These are phyloP conservation scores for Tephrocybe sp. DNA, from an alignment of 768 basidiomycete genomes.

Conservation along the genomic window DNA sequence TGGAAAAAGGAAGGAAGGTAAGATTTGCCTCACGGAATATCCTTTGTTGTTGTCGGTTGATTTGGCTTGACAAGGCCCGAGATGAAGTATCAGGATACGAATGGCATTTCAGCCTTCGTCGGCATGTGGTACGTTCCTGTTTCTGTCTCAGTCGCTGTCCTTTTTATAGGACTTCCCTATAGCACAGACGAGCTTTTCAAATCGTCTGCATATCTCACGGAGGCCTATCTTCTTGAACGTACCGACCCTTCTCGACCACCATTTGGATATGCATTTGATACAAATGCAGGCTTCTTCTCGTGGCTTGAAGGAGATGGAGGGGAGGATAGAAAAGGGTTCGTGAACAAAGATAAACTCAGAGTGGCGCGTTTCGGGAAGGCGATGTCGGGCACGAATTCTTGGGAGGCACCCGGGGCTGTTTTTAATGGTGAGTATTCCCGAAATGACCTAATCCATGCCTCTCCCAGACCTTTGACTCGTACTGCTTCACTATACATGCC, in stretches of 20 bases:
- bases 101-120: constrained; percentile 70
- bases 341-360: constrained; percentile 49
- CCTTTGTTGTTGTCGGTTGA: not conserved
- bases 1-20: constrained; percentile 42
- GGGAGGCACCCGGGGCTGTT: constrained; percentile 67
- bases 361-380: constrained; percentile 73
- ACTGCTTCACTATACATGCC: not conserved
- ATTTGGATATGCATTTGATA: constrained; percentile 69
- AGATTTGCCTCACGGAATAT: not conserved
- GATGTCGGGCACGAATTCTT: constrained; percentile 71
- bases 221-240: constrained; percentile 50
- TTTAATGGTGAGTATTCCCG: constrained; percentile 42
- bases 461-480: too few relatives aligned
- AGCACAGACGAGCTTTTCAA: constrained; percentile 81
- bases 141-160: not conserved
- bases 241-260: constrained; percentile 57
- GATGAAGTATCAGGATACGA: constrained; percentile 63
- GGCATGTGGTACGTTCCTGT: constrained; percentile 55
- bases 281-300: constrained; percentile 56
- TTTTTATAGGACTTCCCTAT: not conserved
- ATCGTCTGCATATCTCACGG: constrained; percentile 73
- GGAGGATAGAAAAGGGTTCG: not conserved
- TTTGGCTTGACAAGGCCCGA: constrained; percentile 41
- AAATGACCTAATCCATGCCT: too few relatives aligned
- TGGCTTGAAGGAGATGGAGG: constrained; percentile 61